A percentile compares a stretch with the other conserved stretches of the same genome.
Evolutionary conservation across 1,284 basidiomycete species (phyloP).

Genomic region (Nidula niveotomentosa): DNA sequence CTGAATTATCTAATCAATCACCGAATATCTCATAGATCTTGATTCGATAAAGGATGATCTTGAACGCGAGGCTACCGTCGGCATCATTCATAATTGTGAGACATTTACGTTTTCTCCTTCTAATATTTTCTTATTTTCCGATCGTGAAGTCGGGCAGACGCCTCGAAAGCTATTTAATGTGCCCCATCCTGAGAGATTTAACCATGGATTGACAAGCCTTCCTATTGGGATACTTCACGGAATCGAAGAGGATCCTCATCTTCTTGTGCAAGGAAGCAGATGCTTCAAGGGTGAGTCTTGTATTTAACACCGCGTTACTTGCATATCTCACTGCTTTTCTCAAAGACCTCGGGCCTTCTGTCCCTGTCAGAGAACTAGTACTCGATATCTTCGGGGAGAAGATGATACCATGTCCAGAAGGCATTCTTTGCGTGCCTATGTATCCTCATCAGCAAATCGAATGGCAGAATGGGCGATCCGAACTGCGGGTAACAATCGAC

Average conservation of each 20-base stretch:
- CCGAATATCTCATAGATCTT: constrained; percentile 55
- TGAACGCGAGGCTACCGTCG: constrained; percentile 90
- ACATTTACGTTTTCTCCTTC: background rate
- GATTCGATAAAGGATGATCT: constrained; percentile 84
- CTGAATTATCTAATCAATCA: background rate
- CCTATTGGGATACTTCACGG: constrained; percentile 74
- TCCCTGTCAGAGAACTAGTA: constrained; percentile 50
- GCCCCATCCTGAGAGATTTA: constrained; percentile 77
- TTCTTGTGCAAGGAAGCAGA: constrained; percentile 57
- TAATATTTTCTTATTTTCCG: background rate
- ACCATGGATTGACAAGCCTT: constrained; percentile 68
- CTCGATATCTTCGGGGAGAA: constrained; percentile 59
- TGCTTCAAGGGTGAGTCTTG: constrained; percentile 55
- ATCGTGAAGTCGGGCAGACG: constrained; percentile 78
- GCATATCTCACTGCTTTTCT: constrained; percentile 11
- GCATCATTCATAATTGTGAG: constrained; percentile 94
- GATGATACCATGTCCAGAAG: constrained; percentile 64
- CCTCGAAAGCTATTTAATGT: constrained; percentile 86
- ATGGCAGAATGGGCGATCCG: constrained; percentile 52
- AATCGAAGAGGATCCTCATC: constrained; percentile 75
- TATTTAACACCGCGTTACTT: constrained; percentile 11
- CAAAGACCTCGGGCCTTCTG: constrained; percentile 48
- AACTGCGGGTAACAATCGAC: constrained; percentile 63
- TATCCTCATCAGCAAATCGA: constrained; percentile 69
- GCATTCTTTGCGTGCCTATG: constrained; percentile 58